Conservation (phyloP, 148 eudicot genomes). For the Rhododendron henanense region DNA sequence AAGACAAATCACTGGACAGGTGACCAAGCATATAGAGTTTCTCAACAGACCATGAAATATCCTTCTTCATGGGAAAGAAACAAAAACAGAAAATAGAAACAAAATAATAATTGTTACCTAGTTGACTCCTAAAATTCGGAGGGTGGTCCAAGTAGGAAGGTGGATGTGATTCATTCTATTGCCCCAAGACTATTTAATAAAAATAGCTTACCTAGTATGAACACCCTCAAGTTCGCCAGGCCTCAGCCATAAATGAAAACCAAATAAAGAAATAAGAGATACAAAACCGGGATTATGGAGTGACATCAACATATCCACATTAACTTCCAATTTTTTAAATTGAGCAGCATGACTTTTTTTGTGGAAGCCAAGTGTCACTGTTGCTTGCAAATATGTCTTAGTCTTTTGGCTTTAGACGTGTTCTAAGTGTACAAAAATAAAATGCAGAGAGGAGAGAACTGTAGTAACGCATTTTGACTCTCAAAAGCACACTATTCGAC, state of each 20-base stretch:
- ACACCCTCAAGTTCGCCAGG: neutral
- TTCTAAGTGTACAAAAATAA: neutral
- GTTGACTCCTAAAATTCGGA: neutral
- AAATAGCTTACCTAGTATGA: neutral
- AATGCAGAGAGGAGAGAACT: neutral
- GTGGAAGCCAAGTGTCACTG: neutral
- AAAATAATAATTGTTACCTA: neutral
- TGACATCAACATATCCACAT: neutral
- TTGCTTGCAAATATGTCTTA: neutral
- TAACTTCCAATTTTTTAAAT: neutral
- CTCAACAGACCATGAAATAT: neutral
- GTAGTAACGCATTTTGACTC: neutral
- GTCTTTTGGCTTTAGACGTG: neutral
- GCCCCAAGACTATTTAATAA: neutral
- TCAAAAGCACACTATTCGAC: neutral
- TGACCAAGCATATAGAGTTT: neutral
- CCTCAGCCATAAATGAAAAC: neutral
- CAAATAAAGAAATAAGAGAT: neutral
- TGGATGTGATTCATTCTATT: neutral
- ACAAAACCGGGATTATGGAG: neutral
- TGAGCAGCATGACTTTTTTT: neutral
- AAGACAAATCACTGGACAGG: neutral
- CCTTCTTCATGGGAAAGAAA: neutral
- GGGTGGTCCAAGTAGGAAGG: neutral
- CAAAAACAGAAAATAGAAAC: neutral